phyloP scores from a whole-genome alignment of 805 yeast genomes.

The Wickerhamomyces silvicola region DNA sequence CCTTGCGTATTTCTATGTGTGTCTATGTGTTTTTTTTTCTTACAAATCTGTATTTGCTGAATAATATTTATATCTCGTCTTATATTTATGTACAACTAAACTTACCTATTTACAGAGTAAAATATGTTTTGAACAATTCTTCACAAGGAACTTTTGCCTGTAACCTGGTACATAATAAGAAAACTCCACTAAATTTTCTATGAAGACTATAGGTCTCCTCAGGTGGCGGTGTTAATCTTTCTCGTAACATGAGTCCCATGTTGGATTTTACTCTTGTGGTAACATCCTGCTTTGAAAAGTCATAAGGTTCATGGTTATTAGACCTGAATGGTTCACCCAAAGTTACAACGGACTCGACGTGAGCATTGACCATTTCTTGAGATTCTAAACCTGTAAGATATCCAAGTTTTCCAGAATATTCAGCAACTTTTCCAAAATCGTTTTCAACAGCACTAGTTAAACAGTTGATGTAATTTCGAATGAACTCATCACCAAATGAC shows the following conservation, averaged over 20 bases:
- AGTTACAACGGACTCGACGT: slow-evolving; percentile 82
- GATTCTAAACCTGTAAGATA: slow-evolving; percentile 90
- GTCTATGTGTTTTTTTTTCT: not conserved
- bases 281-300: slow-evolving; percentile 80
- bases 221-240: slow-evolving; percentile 94
- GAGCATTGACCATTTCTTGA: slow-evolving; percentile 82
- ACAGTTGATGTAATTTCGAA: slow-evolving; percentile 59
- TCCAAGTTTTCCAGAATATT: slow-evolving; percentile 68
- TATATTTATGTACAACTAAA: slow-evolving; percentile 1
- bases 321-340: slow-evolving; percentile 88
- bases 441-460: slow-evolving; percentile 67
- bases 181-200: slow-evolving; percentile 91
- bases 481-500: slow-evolving; percentile 63
- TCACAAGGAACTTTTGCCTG: slow-evolving; percentile 79
- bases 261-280: slow-evolving; percentile 89
- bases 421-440: slow-evolving; percentile 58
- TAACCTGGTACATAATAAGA: slow-evolving; percentile 79
- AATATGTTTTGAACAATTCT: slow-evolving; percentile 65
- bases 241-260: slow-evolving; percentile 83
- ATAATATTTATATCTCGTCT: not conserved
- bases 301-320: slow-evolving; percentile 44
- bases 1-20: too few relatives aligned
- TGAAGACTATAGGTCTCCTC: slow-evolving; percentile 97
- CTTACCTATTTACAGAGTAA: slow-evolving; percentile 21
- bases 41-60: too few relatives aligned